Base-by-base conservation (phyloP, 2,329 filamentous ascomycete genomes). In the Macrophomina tecta region DNA sequence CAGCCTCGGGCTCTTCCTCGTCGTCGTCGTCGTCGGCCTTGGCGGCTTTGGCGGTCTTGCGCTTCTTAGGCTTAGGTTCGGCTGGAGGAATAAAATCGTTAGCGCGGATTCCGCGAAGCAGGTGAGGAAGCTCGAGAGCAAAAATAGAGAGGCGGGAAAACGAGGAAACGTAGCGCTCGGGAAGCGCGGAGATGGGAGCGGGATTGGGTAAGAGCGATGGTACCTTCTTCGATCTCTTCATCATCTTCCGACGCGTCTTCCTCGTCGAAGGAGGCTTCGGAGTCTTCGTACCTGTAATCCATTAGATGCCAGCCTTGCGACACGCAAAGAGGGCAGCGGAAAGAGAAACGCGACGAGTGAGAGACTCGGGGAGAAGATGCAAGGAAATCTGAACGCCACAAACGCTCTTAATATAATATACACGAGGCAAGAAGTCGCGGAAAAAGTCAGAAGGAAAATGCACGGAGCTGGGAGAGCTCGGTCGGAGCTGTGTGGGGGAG, bases 51-150 rank as follows among this genome's bases (percentile, higher is more conserved):
- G 70, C 69, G 32, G 70, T 72, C 69, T 75, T 74, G 65, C 70
- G 70, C 69, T 74, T 75, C 68, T 75, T 75, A 52, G 70, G 53
- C 62, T 73, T 69, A 53, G 73, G 72, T 46, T 70, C 70, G 71
- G 65, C 40, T 58, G 48, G 46, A 53, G 5, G 34, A 5, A 34
- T 18, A 46, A 16, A 42, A 28, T 42, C 9, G 16, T 65, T 51
- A 60, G 66, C 45, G 32, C 42, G 45, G 8, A 5, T 36, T 40
- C 3, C n/a, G 28, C 40, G 11, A 2, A 5, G 4, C n/a, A 46
- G 45, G 16, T 58, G 7, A 4, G 28, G 18, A 8, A 16, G 11
- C 16, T 46, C 7, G 36, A 9, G n/a, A 32, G 42, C 23, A 23
- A 23, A 34, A 16, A 23, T 32, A 14, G 28, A 60, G 55, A 16